Base-by-base conservation (phyloP, 768 basidiomycete species). In the Leccinum disarticulatum region DNA sequence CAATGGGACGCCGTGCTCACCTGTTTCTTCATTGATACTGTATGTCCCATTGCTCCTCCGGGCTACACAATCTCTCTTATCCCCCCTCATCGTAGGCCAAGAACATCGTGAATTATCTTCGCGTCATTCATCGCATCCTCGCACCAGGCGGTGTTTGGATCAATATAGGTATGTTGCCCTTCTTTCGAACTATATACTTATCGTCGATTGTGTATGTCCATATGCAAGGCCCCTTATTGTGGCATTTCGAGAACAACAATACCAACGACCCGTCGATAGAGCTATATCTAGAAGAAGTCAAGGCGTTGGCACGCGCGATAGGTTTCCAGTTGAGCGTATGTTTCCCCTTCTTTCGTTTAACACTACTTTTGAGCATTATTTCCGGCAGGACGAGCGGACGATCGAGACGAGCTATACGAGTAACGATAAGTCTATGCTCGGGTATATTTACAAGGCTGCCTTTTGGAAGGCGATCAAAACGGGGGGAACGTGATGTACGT, bases 11-110 rank as follows among this genome's bases (percentile, higher is more conserved):
- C 90, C 0, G 82, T 98, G 7, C 73, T 97, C 63, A 98, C 95
- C 1, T 98, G 94, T 70, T 98, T 98, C 81, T 98, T 98, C 79
- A 88, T 98, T 53, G 95, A 99, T 69, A 97, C 95, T 4, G 94
- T 93, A 65, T 61, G 82, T 67, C 1, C 33, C 10, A 9, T 47
- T 55, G 15, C 9, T 47, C 41, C 6, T 55, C 25, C 19, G 31
- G 5, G 11, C 31, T 11, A 4, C 31, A 31, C 31, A 11, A 31
- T 1, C 31, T 10, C 31, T 0, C 31, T 33, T 11, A 33, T 33
- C 31, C 31, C 4, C 11, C 11, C 10, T 0, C 28, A n/a, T 51
- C 53, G 30, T 52, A 95, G 91, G 93, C 94, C 1, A 90, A 95
- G 68, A 96, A 98, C 70, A 85, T 98, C 35, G 84, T 96, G 17